Evolutionary conservation across 345 rosid genomes (phyloP), one percentile per base, ranked within the genome.

Genomic region (thale cress (Arabidopsis thaliana)): DNA sequence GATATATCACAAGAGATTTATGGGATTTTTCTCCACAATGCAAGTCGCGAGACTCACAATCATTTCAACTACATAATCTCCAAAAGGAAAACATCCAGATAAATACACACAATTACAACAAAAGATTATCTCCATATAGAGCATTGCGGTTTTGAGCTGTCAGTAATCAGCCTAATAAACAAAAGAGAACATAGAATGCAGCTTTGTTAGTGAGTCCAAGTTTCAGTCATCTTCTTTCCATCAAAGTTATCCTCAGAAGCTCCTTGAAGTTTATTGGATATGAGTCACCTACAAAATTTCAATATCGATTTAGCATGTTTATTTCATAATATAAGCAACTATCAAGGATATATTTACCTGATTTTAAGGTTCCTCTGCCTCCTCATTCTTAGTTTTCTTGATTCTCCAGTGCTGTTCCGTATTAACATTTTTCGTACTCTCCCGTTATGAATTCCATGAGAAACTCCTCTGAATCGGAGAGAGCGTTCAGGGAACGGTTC

Each of bases 311-410:
- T 49, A 66, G 22, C 13, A 8, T 1, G 14, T 32, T 30, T 48
- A 5, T 36, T 36, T 36, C 45, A 12, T 38, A 23, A 13, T 24
- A 37, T 23, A 14, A 24, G 22, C 48, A 50, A 67, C 23, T 8
- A 28, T n/a, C n/a, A 14, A 40, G 30, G 50, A 51, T 25, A 25
- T 25, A 25, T 32, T 7, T 72, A 72, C 70, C 55, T 13, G 44
- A 13, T 42, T 41, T 52, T 41, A 45, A 72, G 25, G 63, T 72
- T 40, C 9, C 53, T 72, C 45, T 41, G 69, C 62, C 55, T 22
- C 8, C n/a, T 32, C 20, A 57, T 42, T 7, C 48, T 48, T 48
- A 28, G 7, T 34, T 71, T 46, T 23, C 9, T 34, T 70, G 74
- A 44, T 45, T 59, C 59, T 25, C 33, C 16, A 0, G 8, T 13